Conservation (phyloP, 768 basidiomycete genomes). For the Tulasnella sp. region DNA sequence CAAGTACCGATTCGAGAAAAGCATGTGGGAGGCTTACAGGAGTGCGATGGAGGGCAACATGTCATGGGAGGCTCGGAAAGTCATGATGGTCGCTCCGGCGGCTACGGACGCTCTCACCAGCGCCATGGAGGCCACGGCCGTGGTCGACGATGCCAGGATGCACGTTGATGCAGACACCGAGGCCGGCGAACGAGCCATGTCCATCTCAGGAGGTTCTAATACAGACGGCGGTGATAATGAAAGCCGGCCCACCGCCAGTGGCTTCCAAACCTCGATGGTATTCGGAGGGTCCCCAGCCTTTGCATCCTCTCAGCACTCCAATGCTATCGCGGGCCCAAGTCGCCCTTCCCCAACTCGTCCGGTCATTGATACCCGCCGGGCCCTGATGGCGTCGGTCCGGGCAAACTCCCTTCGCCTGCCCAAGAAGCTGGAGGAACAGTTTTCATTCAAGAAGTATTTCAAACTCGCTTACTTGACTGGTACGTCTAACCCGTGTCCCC, state of each 20-base stretch:
- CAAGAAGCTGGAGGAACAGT: constrained; percentile 38
- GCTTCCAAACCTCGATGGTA: constrained; percentile 3
- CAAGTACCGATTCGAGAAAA: constrained; percentile 51
- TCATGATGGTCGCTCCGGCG: constrained; percentile 25
- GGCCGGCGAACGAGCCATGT: constrained; percentile 22
- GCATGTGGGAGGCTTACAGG: constrained; percentile 34
- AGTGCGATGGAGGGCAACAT: constrained; percentile 33
- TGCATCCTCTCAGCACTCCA: not conserved
- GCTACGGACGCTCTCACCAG: constrained; percentile 22
- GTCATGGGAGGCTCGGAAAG: constrained; percentile 30
- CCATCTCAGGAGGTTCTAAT: not conserved
- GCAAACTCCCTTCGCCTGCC: constrained; percentile 28
- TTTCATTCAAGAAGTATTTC: constrained; percentile 73
- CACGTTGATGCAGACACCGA: not conserved
- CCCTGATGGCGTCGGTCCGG: constrained; percentile 25
- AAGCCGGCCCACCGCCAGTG: constrained; percentile 22
- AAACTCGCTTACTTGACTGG: constrained; percentile 71
- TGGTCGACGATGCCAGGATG: constrained; percentile 26
- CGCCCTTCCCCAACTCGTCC: not conserved
- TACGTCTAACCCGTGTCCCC: constrained; percentile 45
- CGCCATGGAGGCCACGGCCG: constrained; percentile 25
- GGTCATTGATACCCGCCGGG: constrained; percentile 14
- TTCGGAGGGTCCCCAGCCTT: not conserved
- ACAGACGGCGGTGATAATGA: constrained; percentile 19
- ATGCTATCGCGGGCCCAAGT: constrained; percentile 8